Conservation (phyloP, 495 filamentous ascomycete species). For the Tuber magnatum region DNA sequence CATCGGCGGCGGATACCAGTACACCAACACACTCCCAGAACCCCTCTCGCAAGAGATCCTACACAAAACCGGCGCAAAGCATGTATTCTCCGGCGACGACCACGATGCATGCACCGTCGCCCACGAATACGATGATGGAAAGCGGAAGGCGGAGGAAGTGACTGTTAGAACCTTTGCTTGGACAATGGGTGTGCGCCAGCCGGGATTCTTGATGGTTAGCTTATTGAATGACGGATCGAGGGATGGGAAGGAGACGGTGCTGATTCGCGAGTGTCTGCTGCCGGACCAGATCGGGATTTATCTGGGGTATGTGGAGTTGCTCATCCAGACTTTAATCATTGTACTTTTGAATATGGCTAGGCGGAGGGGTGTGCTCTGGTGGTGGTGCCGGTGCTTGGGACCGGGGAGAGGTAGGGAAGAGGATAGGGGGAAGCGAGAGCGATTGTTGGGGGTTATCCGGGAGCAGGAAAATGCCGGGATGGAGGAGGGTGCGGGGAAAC, state of each 20-base stretch:
- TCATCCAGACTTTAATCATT: neutral
- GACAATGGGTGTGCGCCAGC: conserved; percentile 85
- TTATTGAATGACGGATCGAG: conserved; percentile 80
- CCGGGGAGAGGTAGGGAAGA: neutral
- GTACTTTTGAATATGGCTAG: neutral
- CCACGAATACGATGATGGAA: conserved; percentile 54
- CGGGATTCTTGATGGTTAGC: conserved; percentile 80
- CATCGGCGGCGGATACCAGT: conserved; percentile 73
- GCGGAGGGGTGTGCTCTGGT: neutral
- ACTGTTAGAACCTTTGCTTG: conserved; percentile 86
- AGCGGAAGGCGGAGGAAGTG: conserved; percentile 66
- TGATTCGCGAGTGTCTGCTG: conserved; percentile 82
- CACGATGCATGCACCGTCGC: conserved; percentile 90
- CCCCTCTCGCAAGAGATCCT: conserved; percentile 63
- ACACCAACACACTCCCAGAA: conserved; percentile 82
- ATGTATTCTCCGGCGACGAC: conserved; percentile 88
- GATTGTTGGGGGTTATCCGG: neutral
- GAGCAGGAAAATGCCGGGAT: neutral
- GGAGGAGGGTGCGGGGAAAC: neutral
- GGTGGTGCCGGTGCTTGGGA: neutral
- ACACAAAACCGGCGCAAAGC: conserved; percentile 59
- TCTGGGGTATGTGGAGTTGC: neutral
- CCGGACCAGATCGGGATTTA: conserved; percentile 74
- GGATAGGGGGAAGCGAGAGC: neutral
- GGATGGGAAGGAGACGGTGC: conserved; percentile 51